A percentile compares a stretch with the other conserved stretches of the same genome.
Evolutionary conservation across 257 asterid genomes (phyloP).

Genomic region (Solanum pennellii): DNA sequence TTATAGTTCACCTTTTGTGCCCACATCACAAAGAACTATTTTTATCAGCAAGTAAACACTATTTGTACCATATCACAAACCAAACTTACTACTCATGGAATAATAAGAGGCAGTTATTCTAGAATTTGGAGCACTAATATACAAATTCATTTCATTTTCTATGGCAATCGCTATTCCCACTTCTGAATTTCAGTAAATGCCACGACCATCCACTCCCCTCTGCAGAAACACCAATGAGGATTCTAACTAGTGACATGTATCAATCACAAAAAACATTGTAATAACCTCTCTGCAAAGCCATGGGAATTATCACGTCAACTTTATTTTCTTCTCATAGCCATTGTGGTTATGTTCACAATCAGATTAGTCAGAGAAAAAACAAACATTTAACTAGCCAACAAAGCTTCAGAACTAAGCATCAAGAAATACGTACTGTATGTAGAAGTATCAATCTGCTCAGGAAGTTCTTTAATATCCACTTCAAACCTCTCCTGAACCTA

Average conservation of each 20-base stretch:
- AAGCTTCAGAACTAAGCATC: neutral
- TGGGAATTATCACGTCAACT: neutral
- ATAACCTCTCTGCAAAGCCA: neutral
- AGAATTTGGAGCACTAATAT: neutral
- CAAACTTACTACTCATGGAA: neutral
- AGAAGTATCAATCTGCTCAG: constrained; percentile 84
- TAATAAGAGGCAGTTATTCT: neutral
- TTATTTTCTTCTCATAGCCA: neutral
- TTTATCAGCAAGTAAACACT: neutral
- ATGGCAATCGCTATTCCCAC: neutral
- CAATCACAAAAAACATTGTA: neutral
- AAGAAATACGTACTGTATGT: constrained; percentile 59
- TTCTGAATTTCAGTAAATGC: neutral
- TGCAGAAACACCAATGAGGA: neutral
- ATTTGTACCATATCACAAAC: neutral
- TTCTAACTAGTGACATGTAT: neutral
- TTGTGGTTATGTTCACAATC: neutral
- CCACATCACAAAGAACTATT: neutral
- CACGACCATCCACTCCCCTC: neutral
- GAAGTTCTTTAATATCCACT: constrained; percentile 73
- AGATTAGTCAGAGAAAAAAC: neutral
- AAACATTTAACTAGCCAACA: neutral
- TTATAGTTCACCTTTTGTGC: neutral
- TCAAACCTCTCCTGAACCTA: constrained; percentile 93
- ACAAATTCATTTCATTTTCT: neutral